Conservation (phyloP, 2,329 filamentous ascomycete species). For the Huntiella moniliformis region DNA sequence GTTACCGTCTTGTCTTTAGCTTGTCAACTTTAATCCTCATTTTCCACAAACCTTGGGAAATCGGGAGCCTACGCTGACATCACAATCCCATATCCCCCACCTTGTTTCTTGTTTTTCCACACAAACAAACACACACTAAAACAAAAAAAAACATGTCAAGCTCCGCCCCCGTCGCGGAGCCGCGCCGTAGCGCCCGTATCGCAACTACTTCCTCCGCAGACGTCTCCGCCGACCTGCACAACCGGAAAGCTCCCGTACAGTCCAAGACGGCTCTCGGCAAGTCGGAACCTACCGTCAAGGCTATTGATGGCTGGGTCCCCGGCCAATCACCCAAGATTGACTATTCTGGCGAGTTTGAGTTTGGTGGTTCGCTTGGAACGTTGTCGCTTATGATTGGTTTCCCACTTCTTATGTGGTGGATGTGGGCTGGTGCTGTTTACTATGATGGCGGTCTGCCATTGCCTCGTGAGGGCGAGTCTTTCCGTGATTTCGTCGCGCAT, state of each 20-base stretch:
- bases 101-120: background rate
- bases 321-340: conserved; percentile 45
- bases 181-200: conserved; percentile 4
- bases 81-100: too few species aligned
- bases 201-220: conserved; percentile 9
- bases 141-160: background rate
- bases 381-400: conserved; percentile 77
- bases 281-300: conserved; percentile 12
- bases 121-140: background rate
- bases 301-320: conserved; percentile 38
- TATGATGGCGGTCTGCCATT: conserved; percentile 70
- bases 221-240: background rate
- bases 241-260: background rate
- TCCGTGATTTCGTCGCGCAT: conserved; percentile 51
- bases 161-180: background rate
- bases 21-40: too few species aligned
- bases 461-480: conserved; percentile 45
- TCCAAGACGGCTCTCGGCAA: conserved; percentile 5
- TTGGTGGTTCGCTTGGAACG: conserved; percentile 71
- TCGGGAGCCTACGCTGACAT: too few species aligned
- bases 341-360: conserved; percentile 52
- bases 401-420: conserved; percentile 94
- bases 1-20: too few species aligned
- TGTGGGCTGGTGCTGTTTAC: conserved; percentile 93
- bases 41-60: too few species aligned